These are phyloP conservation scores for Fusarium mangiferae DNA, from an alignment of 2,329 filamentous ascomycete species.

Conservation along the genomic window DNA sequence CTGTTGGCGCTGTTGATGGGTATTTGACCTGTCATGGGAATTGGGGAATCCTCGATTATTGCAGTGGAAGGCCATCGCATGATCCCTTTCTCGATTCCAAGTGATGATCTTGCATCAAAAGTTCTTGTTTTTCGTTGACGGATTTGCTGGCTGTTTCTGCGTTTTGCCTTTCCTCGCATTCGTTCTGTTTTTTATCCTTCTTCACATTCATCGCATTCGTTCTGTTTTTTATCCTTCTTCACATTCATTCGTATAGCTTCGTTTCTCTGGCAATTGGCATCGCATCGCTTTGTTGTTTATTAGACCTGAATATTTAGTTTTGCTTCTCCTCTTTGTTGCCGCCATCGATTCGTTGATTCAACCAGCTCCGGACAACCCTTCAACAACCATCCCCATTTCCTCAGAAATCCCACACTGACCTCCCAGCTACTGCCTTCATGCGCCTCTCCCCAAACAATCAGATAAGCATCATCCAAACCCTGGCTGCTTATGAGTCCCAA, in stretches of 20 bases:
- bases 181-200: background rate
- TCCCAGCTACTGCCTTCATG: slow-evolving; percentile 60
- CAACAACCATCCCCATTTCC: slow-evolving; percentile 57
- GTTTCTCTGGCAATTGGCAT: background rate
- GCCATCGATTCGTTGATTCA: slow-evolving; percentile 52
- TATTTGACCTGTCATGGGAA: slow-evolving; percentile 20
- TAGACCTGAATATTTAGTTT: slow-evolving; percentile 21
- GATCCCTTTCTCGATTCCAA: background rate
- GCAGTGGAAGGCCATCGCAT: slow-evolving; percentile 11
- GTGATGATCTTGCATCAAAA: background rate
- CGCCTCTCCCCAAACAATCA: slow-evolving; percentile 62
- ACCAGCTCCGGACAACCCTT: slow-evolving; percentile 52
- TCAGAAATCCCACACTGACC: slow-evolving; percentile 54
- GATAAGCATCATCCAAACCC: slow-evolving; percentile 16
- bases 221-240: no score
- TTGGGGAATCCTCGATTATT: slow-evolving; percentile 15
- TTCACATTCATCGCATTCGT: no score
- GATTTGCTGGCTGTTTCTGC: background rate
- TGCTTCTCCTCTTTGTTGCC: slow-evolving; percentile 35
- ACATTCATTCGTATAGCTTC: slow-evolving; percentile 6
- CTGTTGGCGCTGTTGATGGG: slow-evolving; percentile 23
- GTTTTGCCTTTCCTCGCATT: background rate
- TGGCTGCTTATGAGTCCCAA: slow-evolving; percentile 3
- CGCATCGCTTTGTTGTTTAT: background rate
- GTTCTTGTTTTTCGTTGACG: background rate